phyloP scores from a whole-genome alignment of 169 alveolate genomes.

The Cryptosporidium viatorum region DNA sequence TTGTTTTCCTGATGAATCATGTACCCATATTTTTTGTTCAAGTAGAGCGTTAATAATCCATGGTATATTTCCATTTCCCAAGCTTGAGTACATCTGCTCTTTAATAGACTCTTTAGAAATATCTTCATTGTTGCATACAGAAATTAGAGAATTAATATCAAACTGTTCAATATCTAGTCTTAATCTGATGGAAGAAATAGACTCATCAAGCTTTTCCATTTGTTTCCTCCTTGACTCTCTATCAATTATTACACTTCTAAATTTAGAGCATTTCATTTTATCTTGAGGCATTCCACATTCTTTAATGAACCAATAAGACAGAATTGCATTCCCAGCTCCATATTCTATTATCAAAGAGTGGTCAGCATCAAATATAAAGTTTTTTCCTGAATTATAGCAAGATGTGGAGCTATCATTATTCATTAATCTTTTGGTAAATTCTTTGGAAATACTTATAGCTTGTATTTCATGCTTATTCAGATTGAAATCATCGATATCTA shows the following conservation, averaged over 20 bases:
- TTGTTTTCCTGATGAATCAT: not conserved
- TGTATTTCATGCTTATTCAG: conserved; percentile 47
- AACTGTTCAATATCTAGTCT: conserved; percentile 66
- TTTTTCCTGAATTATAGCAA: not conserved
- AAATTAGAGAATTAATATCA: conserved; percentile 29
- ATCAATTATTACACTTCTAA: conserved; percentile 48
- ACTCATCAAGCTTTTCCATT: conserved; percentile 15
- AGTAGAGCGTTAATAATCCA: conserved; percentile 37
- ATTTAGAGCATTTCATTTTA: not conserved
- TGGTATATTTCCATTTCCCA: conserved; percentile 31
- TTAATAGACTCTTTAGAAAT: not conserved
- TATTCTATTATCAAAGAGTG: conserved; percentile 48
- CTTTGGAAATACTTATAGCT: conserved; percentile 38
- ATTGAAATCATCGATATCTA: not conserved
- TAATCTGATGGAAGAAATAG: conserved; percentile 27
- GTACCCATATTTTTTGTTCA: conserved; percentile 35
- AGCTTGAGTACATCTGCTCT: conserved; percentile 22
- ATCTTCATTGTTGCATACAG: conserved; percentile 4
- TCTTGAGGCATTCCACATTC: conserved; percentile 1
- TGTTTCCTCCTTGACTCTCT: conserved; percentile 74
- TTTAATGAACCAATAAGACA: conserved; percentile 61
- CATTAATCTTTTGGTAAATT: not conserved
- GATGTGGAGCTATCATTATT: not conserved
- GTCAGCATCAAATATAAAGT: not conserved
- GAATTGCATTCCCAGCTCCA: conserved; percentile 74